Percentiles rank a stretch among this genome's conserved stretches.
phyloP scores from a whole-genome alignment of 257 asterid species.

The Marsdenia floribunda region DNA sequence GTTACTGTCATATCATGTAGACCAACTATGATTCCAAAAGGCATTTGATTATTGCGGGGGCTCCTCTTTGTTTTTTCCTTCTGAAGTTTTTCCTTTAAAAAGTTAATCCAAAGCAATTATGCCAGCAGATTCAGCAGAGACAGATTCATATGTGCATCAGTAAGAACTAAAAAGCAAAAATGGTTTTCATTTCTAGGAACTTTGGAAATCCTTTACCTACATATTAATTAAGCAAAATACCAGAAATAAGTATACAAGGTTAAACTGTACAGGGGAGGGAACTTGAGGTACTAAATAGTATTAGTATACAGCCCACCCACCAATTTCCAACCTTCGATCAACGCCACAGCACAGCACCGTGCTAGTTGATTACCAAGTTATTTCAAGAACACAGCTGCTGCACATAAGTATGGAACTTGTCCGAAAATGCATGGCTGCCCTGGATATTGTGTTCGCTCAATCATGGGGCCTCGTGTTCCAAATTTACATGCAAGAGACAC shows the following conservation, averaged over 20 bases:
- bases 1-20: not conserved
- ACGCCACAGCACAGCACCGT: not conserved
- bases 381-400: constrained; percentile 42
- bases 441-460: constrained; percentile 39
- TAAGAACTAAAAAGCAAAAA: not conserved
- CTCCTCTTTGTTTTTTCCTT: too few relatives aligned
- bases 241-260: not conserved
- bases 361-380: constrained; percentile 21
- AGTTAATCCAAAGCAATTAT: not conserved
- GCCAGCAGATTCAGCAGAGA: not conserved
- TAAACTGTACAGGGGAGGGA: not conserved
- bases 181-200: not conserved
- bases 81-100: too few relatives aligned
- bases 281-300: not conserved
- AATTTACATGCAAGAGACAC: constrained; percentile 31
- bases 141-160: not conserved
- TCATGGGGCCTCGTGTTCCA: constrained; percentile 32
- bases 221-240: not conserved
- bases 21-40: not conserved
- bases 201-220: not conserved
- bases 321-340: not conserved
- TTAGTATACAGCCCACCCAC: not conserved
- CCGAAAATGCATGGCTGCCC: constrained; percentile 40
- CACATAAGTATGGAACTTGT: constrained; percentile 38
- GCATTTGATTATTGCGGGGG: too few relatives aligned